Evolutionary conservation across 1,139 yeast species (phyloP).

Genomic region (Wickerhamiella infanticola): DNA sequence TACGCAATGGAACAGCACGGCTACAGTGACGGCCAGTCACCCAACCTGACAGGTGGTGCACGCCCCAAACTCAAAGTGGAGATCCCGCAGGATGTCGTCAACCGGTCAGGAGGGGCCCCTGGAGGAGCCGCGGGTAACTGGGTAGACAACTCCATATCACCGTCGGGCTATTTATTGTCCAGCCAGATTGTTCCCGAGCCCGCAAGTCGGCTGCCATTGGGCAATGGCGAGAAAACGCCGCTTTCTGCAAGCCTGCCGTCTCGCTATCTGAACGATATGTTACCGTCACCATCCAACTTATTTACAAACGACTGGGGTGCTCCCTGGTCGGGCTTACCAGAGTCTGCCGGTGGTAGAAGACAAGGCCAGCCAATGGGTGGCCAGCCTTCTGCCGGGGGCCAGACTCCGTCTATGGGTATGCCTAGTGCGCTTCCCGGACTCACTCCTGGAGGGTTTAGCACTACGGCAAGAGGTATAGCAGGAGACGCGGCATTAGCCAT

Average conservation of each 20-base stretch:
- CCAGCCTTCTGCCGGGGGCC: not conserved
- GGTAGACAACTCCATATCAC: slow-evolving; percentile 5
- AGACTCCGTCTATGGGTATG: not conserved
- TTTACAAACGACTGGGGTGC: slow-evolving; percentile 25
- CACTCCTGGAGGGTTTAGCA: not conserved
- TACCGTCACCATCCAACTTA: slow-evolving; percentile 30
- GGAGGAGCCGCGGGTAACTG: not conserved
- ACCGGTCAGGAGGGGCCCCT: not conserved
- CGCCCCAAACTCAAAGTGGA: slow-evolving; percentile 29
- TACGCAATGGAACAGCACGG: no score
- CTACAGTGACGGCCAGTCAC: slow-evolving; percentile 3
- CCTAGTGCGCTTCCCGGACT: slow-evolving; percentile 1
- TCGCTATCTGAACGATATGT: slow-evolving; percentile 25
- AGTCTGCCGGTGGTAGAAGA: slow-evolving; percentile 1
- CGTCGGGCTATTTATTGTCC: slow-evolving; percentile 10
- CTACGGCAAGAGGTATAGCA: not conserved
- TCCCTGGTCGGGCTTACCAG: slow-evolving; percentile 8
- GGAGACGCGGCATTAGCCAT: not conserved
- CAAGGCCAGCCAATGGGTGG: not conserved
- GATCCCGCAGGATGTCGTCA: slow-evolving; percentile 19
- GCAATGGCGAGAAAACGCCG: slow-evolving; percentile 27
- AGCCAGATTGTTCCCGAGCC: slow-evolving; percentile 15
- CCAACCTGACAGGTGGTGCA: slow-evolving; percentile 4
- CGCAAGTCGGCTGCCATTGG: slow-evolving; percentile 4
- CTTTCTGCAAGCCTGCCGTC: slow-evolving; percentile 28